Base-by-base conservation (phyloP, 495 filamentous ascomycete species). In the Staphylotrichum tortipilum region DNA sequence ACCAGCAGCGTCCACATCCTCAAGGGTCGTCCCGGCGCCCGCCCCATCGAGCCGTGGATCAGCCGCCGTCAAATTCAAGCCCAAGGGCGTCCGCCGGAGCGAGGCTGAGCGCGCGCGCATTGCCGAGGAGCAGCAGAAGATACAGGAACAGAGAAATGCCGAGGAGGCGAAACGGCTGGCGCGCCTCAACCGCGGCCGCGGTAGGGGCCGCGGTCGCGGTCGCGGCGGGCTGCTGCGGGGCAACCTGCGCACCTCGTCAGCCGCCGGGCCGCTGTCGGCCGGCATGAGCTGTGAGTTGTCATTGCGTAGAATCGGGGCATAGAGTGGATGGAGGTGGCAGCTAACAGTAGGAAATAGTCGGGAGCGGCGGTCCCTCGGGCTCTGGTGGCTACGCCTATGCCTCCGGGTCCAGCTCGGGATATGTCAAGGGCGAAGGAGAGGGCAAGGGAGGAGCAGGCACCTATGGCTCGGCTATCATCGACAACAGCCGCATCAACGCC, bases 1-100 rank as follows among this genome's bases (percentile, higher is more conserved):
- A 17, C 7, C 47, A 11, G 18, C 52, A 26, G 8, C 33, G 21
- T 15, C 55, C 9, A 14, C 38, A 17, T 10, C 47, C 21, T 46
- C 52, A 9, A 17, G 40, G 22, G 7, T 38, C 53, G 39, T 40
- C n/a, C 48, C 48, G 4, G 31, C 40, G 6, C 40, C 40, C 1
- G n/a, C 30, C 6, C 10, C 31, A 10, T 41, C 50, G 18, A 42
- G 22, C 14, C 39, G 54, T 21, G 44, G 47, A 36, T 41, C 38
- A 11, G 3, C 33, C 21, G 48, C 63, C 29, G 18, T 7, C 47
- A 67, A 62, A 18, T 70, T 72, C 51, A 69, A 62, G 38, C 72
- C 72, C 1, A 75, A 71, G 49, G 68, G 57, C 3, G 53, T 73
- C 11, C 61, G 72, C 7, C 56, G 70, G 43, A 68, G 64, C 48